Percentiles rank a stretch among this genome's conserved stretches.
phyloP scores from a whole-genome alignment of 2,329 filamentous ascomycete species.

The Diaporthe ilicicola region DNA sequence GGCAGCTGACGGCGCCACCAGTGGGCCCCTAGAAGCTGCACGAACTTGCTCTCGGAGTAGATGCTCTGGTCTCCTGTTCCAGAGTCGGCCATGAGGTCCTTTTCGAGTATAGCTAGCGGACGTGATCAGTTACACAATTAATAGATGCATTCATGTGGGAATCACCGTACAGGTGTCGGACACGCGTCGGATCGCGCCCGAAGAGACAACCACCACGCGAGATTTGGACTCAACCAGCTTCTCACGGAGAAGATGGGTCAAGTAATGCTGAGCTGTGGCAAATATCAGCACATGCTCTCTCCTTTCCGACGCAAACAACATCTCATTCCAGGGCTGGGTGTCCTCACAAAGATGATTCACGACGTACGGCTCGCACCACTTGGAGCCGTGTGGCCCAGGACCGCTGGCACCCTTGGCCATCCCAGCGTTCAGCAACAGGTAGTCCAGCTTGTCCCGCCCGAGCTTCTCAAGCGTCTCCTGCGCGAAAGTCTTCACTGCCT shows the following conservation, averaged over 20 bases:
- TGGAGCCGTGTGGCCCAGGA: conserved; percentile 49
- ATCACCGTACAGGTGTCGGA: conserved; percentile 44
- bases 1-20: conserved; percentile 64
- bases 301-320: no score
- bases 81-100: conserved; percentile 50
- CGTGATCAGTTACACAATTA: background rate
- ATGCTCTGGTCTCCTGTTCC: conserved; percentile 41
- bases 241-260: conserved; percentile 57
- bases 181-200: conserved; percentile 54
- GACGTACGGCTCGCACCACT: conserved; percentile 59
- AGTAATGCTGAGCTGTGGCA: conserved; percentile 60
- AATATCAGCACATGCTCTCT: background rate
- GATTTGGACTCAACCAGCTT: conserved; percentile 56
- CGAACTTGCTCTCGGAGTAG: conserved; percentile 59
- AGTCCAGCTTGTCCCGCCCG: conserved; percentile 54
- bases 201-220: conserved; percentile 60
- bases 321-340: conserved; percentile 29
- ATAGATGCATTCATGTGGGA: background rate
- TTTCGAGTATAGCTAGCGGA: conserved; percentile 45
- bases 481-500: conserved; percentile 56
- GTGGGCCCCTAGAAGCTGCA: conserved; percentile 59
- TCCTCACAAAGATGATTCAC: conserved; percentile 60
- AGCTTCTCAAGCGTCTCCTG: conserved; percentile 51
- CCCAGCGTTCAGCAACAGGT: conserved; percentile 59
- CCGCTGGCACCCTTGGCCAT: conserved; percentile 47